Evolutionary conservation across 257 asterid genomes (phyloP).

Genomic region (Salvia miltiorrhiza): DNA sequence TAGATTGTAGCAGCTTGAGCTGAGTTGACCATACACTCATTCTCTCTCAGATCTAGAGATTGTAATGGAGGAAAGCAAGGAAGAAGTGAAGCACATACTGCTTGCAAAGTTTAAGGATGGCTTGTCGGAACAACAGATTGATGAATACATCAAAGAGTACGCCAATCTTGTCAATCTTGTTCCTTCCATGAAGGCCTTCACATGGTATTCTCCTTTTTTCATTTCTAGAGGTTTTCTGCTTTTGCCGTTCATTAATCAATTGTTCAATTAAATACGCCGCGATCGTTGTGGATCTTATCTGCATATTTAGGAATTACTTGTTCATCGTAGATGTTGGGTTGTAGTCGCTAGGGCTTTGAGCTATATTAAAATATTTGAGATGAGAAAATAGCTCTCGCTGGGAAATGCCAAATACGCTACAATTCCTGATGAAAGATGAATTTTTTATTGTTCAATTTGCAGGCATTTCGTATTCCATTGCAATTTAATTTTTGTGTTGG

Average conservation of each 20-base stretch:
- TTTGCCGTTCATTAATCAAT: background rate
- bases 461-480: background rate
- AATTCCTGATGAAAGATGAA: too few relatives aligned
- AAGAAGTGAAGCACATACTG: constrained; percentile 72
- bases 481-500: too few relatives aligned
- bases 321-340: background rate
- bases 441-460: background rate
- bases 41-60: background rate
- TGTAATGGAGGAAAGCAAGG: constrained; percentile 33
- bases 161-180: constrained; percentile 77
- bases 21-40: too few relatives aligned
- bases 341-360: background rate
- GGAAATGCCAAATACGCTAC: too few relatives aligned
- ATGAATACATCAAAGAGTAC: constrained; percentile 48
- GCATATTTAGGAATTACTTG: background rate
- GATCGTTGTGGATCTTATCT: background rate
- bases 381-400: background rate
- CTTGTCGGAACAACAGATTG: constrained; percentile 47
- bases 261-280: background rate
- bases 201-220: constrained; percentile 38
- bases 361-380: background rate
- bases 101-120: constrained; percentile 76
- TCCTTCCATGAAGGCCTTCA: constrained; percentile 67
- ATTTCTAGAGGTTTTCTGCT: too few relatives aligned
- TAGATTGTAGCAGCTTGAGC: too few relatives aligned